Evolutionary conservation across 2,329 filamentous ascomycete species (phyloP), one percentile per base, ranked within the genome.

Genomic region (Trichophyton verrucosum): DNA sequence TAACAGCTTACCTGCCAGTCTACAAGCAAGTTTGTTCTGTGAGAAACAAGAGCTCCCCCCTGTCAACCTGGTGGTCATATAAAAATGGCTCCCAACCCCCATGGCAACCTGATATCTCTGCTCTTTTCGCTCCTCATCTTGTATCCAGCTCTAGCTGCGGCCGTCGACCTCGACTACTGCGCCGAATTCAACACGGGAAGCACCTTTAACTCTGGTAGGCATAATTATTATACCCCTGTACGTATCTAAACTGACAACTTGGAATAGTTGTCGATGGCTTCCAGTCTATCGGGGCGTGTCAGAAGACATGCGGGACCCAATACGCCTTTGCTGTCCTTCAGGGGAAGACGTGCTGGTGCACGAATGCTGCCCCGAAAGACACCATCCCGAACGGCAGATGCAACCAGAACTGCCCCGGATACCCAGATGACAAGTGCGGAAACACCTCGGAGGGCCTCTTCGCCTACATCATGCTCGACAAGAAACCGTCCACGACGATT

Each of bases 261-360:
- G 60, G 20, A 44, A 36, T 63, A 78, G 77, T 73, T 27, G 60
- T 65, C 47, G 68, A 70, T 63, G 70, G 66, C 27, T 79, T 70
- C 63, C 76, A 79, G 64, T 79, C 77, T 7, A 77, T 77, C 62
- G 78, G 78, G 61, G 67, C 68, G 3, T 80, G 78, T 63, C 57
- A 68, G 47, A 58, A 63, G 0, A 71, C 70, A 38, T 80, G 78
- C 65, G 65, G 66, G 44, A 65, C 65, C 22, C 67, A 71, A 36
- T 80, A 77, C 65, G 77, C 76, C 2, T 76, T 78, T 61, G 77
- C 73, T 13, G 70, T 80, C 42, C 61, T 79, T 8, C 76, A 77
- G 64, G 74, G 69, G n/a, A 72, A 75, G 59, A 67, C 69, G 17
- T 80, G 78, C 66, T 80, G 78, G 77, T 80, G 78, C 66, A 76